Evolutionary conservation across 1,139 yeast species (phyloP), one percentile per base, ranked within the genome.

Genomic region (Debaryomycetaceae sp.): DNA sequence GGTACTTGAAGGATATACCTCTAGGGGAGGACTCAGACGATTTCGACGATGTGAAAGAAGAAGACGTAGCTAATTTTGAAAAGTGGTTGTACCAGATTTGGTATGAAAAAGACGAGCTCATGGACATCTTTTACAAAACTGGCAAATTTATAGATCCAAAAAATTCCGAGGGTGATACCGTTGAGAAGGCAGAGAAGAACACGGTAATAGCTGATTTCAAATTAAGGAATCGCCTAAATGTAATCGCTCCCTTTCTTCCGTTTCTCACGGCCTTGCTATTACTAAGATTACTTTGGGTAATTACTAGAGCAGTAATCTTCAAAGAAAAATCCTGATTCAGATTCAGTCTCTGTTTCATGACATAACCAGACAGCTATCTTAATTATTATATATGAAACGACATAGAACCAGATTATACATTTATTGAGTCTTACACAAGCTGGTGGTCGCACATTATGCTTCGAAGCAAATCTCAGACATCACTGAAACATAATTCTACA

Each of bases 61-160:
- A 71, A 44, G 72, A 68, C 45, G 62, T 76, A 53, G 56, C 63
- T 40, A 50, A 49, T 11, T 90, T 93, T 59, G 89, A 84, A 47
- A 65, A 74, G 29, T 93, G 99, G 99, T 64, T 93, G 40, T 75
- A 73, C 50, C 66, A 75, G 2, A 66, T 80, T n/a, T 93, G 98
- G 98, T 61, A 69, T 38, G 84, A 81, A 50, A 93, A 93, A 62
- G 98, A 93, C 62, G 65, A 63, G 40, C 62, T 84, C 45, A 71
- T 93, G 80, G 81, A 76, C 11, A 59, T 65, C 34, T 87, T 79
- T 57, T 84, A 81, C 56, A 59, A 67, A 29, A 66, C 72, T 4
- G 96, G 96, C 4, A 58, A 68, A 3, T 84, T 87, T 53, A 65
- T 60, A 3, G 62, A 62, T 6, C 54, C 54, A 3, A 48, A 50